Conservation (phyloP, 176 grass and related monocot genomes). For the Rhynchospora pubera region DNA sequence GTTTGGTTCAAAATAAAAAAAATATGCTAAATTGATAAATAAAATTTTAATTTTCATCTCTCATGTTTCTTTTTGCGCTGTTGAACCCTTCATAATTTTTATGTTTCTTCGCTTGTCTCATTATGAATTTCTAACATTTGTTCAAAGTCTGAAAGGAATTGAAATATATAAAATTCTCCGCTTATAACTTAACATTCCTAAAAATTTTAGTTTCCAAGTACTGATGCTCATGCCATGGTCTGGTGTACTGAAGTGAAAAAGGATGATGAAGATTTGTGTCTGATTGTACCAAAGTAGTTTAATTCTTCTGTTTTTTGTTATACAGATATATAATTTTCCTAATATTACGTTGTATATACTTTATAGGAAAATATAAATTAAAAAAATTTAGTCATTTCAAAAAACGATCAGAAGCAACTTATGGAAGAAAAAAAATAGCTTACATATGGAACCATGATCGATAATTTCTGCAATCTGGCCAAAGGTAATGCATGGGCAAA, state of each 20-base stretch:
- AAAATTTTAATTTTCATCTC: neutral
- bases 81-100: neutral
- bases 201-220: neutral
- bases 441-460: slow-evolving; percentile 45
- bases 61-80: neutral
- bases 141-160: neutral
- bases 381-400: neutral
- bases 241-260: neutral
- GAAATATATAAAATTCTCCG: neutral
- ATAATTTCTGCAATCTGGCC: slow-evolving; percentile 68
- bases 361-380: neutral
- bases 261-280: too few species aligned
- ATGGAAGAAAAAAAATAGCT: neutral
- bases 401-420: neutral
- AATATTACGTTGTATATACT: neutral
- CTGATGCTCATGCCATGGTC: neutral
- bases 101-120: neutral
- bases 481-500: slow-evolving; percentile 69
- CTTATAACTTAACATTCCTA: neutral
- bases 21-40: neutral
- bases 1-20: neutral
- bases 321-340: neutral
- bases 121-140: neutral
- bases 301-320: neutral
- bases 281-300: neutral